Conservation (phyloP, 345 rosid genomes). For the Aethionema arabicum region DNA sequence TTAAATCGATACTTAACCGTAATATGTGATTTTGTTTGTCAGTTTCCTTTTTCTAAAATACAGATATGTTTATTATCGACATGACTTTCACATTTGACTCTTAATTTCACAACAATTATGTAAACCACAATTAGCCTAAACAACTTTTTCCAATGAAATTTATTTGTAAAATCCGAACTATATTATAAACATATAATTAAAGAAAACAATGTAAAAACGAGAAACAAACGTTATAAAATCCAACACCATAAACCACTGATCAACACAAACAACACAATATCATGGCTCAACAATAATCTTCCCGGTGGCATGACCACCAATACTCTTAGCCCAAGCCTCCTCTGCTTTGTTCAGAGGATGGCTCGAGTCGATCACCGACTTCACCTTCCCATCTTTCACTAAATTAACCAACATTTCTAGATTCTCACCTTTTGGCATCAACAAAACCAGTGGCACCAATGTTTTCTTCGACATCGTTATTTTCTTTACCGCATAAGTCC, state of each 20-base stretch:
- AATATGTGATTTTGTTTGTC: no score
- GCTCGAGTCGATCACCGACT: slow-evolving; percentile 60
- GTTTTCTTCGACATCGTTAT: slow-evolving; percentile 67
- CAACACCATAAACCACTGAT: not conserved
- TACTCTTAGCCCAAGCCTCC: slow-evolving; percentile 72
- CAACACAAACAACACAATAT: not conserved
- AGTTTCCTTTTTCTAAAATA: no score
- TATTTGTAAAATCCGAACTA: no score
- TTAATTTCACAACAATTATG: no score
- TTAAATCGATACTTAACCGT: no score
- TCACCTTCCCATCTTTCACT: slow-evolving; percentile 63
- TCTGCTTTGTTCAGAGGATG: slow-evolving; percentile 59
- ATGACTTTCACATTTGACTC: no score
- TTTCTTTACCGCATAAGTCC: slow-evolving; percentile 50
- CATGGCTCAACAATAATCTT: slow-evolving; percentile 68
- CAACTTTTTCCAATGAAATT: no score
- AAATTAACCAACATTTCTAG: slow-evolving; percentile 48
- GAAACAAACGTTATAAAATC: slow-evolving; percentile 3
- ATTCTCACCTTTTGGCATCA: slow-evolving; percentile 48
- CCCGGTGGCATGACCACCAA: slow-evolving; percentile 74
- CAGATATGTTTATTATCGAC: no score
- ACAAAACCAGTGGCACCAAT: slow-evolving; percentile 47
- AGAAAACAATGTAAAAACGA: not conserved
- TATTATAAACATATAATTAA: no score
- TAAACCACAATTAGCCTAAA: no score